These are phyloP conservation scores for Cucurbita pepo DNA, from an alignment of 306 rosid species.

Conservation along the genomic window DNA sequence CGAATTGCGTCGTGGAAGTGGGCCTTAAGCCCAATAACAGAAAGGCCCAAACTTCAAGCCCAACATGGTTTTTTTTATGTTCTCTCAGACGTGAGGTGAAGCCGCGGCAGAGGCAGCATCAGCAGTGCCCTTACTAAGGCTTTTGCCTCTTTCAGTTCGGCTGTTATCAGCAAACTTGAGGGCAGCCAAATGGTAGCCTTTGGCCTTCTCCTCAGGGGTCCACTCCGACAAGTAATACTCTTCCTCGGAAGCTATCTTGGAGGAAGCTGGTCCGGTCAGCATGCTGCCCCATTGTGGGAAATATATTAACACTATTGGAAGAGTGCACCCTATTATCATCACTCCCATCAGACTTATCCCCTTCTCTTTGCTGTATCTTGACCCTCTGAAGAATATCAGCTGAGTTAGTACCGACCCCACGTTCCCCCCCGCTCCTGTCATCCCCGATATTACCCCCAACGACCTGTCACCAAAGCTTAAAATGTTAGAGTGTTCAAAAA, in stretches of 20 bases:
- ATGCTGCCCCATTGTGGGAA: conserved; percentile 95
- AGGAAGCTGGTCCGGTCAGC: conserved; percentile 40
- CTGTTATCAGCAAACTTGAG: conserved; percentile 69
- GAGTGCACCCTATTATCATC: conserved; percentile 58
- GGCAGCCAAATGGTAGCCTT: conserved; percentile 45
- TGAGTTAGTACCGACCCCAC: conserved; percentile 81
- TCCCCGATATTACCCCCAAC: conserved; percentile 64
- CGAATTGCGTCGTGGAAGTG: too few species aligned
- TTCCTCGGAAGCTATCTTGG: conserved; percentile 34
- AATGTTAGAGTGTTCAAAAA: too few species aligned
- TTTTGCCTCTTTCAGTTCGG: conserved; percentile 43
- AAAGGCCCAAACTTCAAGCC: too few species aligned
- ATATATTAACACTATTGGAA: conserved; percentile 38
- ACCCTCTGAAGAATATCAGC: conserved; percentile 67
- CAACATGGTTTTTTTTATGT: too few species aligned
- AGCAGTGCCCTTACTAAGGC: conserved; percentile 10
- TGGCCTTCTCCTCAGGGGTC: conserved; percentile 44
- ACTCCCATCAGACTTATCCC: conserved; percentile 81
- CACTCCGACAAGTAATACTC: conserved; percentile 69
- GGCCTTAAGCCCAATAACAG: too few species aligned
- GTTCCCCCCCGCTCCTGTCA: conserved; percentile 96
- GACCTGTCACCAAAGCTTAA: conserved; percentile 23
- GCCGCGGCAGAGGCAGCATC: background rate
- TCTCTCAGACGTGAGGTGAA: too few species aligned
- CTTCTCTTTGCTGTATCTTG: conserved; percentile 48